These are phyloP conservation scores for Colletotrichum aenigma DNA, from an alignment of 2,329 filamentous ascomycete genomes.

Conservation along the genomic window DNA sequence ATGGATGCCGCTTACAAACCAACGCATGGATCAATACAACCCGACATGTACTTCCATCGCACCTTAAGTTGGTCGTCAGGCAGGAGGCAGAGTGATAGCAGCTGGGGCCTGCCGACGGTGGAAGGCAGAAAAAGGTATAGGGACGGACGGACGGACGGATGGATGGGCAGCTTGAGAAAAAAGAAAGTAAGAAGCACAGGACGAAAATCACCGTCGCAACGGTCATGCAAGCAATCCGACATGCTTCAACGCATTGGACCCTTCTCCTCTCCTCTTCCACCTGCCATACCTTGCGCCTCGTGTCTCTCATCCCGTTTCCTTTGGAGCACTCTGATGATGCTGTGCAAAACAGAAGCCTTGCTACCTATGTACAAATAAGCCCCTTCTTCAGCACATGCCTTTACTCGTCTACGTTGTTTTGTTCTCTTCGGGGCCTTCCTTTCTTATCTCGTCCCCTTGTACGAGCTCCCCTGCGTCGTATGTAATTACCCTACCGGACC, in stretches of 20 bases:
- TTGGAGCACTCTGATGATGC: background rate
- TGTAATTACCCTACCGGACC: background rate
- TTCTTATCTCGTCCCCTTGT: background rate
- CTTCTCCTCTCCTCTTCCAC: background rate
- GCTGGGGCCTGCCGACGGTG: background rate
- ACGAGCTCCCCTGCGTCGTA: background rate
- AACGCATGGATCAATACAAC: background rate
- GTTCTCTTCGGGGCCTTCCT: background rate
- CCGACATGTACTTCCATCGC: background rate
- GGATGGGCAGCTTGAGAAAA: background rate
- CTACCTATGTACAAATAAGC: background rate
- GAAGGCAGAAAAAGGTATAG: background rate
- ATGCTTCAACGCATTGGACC: background rate
- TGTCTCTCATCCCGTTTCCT: background rate
- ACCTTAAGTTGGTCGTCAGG: background rate
- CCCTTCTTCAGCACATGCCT: background rate
- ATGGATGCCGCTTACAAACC: background rate
- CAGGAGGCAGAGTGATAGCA: background rate
- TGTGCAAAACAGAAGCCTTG: background rate
- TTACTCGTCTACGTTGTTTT: background rate
- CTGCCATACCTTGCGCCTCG: background rate
- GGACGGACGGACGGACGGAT: background rate
- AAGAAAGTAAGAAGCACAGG: constrained; percentile 1
- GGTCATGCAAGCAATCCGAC: constrained; percentile 7
- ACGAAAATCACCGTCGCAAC: background rate